These are phyloP conservation scores for Venturiaceae sp. DNA, from an alignment of 2,329 filamentous ascomycete species.

Conservation along the genomic window DNA sequence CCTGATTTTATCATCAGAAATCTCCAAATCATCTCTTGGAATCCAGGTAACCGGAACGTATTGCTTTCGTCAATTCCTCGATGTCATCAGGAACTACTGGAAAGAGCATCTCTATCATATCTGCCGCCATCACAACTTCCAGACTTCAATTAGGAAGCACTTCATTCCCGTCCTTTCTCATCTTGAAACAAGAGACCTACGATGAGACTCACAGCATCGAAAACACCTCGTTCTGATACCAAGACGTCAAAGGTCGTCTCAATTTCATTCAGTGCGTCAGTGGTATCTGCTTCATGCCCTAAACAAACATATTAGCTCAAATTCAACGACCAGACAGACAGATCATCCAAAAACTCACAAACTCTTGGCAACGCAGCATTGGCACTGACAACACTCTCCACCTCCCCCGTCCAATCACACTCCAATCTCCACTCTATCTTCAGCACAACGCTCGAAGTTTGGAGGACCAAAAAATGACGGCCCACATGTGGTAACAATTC, in stretches of 20 bases:
- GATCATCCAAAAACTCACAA: conserved; percentile 43
- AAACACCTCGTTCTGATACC: neutral
- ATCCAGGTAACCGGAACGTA: too few relatives aligned
- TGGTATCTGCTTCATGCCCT: conserved; percentile 5
- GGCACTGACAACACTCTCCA: conserved; percentile 47
- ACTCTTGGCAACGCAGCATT: conserved; percentile 48
- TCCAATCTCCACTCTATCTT: conserved; percentile 53
- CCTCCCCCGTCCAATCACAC: conserved; percentile 68
- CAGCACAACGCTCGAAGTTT: conserved; percentile 30
- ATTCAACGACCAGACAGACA: too few relatives aligned
- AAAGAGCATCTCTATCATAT: too few relatives aligned
- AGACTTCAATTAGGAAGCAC: too few relatives aligned
- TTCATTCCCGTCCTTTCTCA: too few relatives aligned
- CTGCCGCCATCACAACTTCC: too few relatives aligned
- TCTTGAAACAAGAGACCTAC: neutral
- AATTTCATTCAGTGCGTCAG: neutral
- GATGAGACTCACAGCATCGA: neutral
- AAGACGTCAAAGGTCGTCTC: neutral
- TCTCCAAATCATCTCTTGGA: too few relatives aligned
- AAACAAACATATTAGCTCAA: neutral
- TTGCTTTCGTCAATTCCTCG: too few relatives aligned
- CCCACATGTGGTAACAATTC: conserved; percentile 41
- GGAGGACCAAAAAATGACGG: conserved; percentile 18
- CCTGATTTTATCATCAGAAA: too few relatives aligned
- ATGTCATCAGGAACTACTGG: too few relatives aligned